Evolutionary conservation across 2,329 filamentous ascomycete genomes (phyloP), one percentile per base, ranked within the genome.

Genomic region (Paecilomyces dactylethromorphus): DNA sequence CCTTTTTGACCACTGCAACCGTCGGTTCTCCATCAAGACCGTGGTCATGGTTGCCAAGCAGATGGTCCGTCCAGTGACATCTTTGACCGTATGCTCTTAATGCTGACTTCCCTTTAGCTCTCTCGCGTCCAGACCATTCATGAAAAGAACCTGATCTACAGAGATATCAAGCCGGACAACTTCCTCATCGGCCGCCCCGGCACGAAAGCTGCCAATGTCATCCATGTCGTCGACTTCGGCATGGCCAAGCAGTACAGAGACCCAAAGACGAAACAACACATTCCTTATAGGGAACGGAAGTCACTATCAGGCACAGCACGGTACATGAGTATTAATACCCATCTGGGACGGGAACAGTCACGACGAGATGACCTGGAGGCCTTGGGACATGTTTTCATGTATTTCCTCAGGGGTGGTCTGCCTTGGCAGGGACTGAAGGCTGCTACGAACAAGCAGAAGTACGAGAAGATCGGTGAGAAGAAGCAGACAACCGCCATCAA

Each of bases 271-370:
- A 97, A 97, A 79, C 94, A 97, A 76, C 94, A 99, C 78, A 97
- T 97, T 66, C 92, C 94, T 12, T 97, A 97, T 76, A 86, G 94
- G 70, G 94, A 97, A 80, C 87, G 94, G 69, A 99, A 99, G 79
- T 96, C 93, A 4, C 81, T 99, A 61, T 97, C 93, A 3, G 94
- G 94, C 63, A 99, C 94, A 59, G 94, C 94, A 63, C 86, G 94
- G 74, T 99, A 99, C 78, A 97, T 97, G 94, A 96, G 91, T 79
- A 97, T 99, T 85, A 99, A 99, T 79, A 99, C 94, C 58, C 94
- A 99, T 82, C 79, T 97, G 65, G 94, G 94, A 57, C 87, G 94
- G 60, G 94, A 99, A 74, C 94, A 99, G 76, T 97, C 93, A 59
- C 87, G 94, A 72, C 84, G 94, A 77, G 94, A 99, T 75, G 94